phyloP scores from a whole-genome alignment of 192 early-diverging fungal genomes.

The Backusella liffmaniae region DNA sequence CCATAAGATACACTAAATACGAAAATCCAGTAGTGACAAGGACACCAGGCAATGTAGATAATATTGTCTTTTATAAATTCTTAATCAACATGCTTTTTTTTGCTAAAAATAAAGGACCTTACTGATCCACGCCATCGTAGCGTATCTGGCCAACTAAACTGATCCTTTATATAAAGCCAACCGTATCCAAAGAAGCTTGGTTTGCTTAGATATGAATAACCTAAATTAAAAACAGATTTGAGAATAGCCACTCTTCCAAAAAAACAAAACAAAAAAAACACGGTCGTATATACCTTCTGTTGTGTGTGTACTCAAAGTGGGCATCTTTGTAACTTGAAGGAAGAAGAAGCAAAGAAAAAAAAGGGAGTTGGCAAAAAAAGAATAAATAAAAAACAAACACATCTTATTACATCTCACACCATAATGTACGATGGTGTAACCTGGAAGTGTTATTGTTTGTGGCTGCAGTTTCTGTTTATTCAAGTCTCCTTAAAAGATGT shows the following conservation, averaged over 20 bases:
- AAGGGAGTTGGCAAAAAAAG: background rate
- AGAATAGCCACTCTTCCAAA: background rate
- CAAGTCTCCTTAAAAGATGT: background rate
- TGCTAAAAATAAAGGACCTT: background rate
- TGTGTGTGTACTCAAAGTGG: background rate
- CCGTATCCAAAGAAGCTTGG: background rate
- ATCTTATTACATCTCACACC: background rate
- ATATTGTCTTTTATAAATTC: background rate
- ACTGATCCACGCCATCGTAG: constrained; percentile 36
- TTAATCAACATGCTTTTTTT: too few species aligned
- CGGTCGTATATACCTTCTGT: background rate
- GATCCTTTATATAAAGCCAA: constrained; percentile 8
- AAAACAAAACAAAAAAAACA: background rate
- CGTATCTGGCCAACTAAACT: constrained; percentile 29
- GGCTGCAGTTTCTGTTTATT: background rate
- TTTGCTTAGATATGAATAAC: constrained; percentile 7
- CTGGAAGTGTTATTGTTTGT: background rate
- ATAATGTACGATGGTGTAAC: background rate
- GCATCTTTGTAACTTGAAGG: background rate
- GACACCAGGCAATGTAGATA: constrained; percentile 24
- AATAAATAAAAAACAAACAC: background rate
- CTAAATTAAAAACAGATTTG: background rate
- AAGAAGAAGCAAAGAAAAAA: background rate
- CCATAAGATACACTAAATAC: constrained; percentile 11
- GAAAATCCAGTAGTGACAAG: constrained; percentile 17